These are phyloP conservation scores for Neonectria faginata DNA, from an alignment of 2,329 filamentous ascomycete genomes.

Conservation along the genomic window DNA sequence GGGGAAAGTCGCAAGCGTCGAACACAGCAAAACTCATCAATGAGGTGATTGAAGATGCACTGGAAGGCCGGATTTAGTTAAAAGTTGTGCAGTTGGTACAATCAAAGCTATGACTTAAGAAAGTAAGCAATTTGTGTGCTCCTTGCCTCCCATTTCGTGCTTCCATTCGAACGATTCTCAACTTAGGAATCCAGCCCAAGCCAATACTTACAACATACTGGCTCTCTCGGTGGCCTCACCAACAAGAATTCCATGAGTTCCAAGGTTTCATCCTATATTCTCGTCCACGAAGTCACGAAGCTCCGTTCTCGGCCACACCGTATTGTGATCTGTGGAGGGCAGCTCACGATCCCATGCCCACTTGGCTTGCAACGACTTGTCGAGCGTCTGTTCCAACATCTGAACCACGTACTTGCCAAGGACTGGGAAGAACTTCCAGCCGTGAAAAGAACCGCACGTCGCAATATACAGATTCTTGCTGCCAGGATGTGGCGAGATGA, in stretches of 20 bases:
- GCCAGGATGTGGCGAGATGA: conserved; percentile 3
- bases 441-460: conserved; percentile 2
- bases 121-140: too few relatives aligned
- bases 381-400: conserved; percentile 3
- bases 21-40: not conserved
- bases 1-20: not conserved
- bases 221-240: too few relatives aligned
- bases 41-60: not conserved
- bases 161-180: too few relatives aligned
- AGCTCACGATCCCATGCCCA: conserved; percentile 10
- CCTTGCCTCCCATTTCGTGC: too few relatives aligned
- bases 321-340: not conserved
- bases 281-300: not conserved
- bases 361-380: not conserved
- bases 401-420: conserved; percentile 1
- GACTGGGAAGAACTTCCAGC: conserved; percentile 6
- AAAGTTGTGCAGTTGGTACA: too few relatives aligned
- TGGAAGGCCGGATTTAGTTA: too few relatives aligned
- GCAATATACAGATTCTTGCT: conserved; percentile 5
- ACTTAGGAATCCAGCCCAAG: too few relatives aligned
- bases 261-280: not conserved
- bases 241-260: too few relatives aligned
- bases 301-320: conserved; percentile 3
- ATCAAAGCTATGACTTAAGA: too few relatives aligned
- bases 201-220: too few relatives aligned